These are phyloP conservation scores for Wallacemonas sp. DNA, from an alignment of 208 protist genomes.

Conservation along the genomic window DNA sequence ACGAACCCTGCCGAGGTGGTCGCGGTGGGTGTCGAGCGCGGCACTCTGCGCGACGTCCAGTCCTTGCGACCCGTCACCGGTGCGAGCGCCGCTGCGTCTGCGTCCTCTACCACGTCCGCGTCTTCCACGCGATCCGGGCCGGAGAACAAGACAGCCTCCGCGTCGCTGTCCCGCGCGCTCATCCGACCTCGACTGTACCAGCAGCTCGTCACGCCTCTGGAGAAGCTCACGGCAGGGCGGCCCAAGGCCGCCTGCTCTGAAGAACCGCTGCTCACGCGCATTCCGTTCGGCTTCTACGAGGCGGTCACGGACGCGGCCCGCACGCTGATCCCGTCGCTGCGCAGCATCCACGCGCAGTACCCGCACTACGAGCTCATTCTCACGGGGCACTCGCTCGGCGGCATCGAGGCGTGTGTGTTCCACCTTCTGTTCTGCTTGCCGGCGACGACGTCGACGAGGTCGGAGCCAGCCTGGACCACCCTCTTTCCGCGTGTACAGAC, in stretches of 20 bases:
- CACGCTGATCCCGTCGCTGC: constrained; percentile 42
- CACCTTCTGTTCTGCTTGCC: constrained; percentile 66
- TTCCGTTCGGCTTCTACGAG: constrained; percentile 72
- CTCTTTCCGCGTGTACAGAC: constrained; percentile 42
- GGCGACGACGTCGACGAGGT: constrained; percentile 21
- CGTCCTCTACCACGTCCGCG: neutral
- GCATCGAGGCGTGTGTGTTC: constrained; percentile 71
- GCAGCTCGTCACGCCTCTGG: constrained; percentile 2
- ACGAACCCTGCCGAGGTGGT: neutral
- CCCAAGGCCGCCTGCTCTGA: neutral
- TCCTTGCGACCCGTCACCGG: neutral
- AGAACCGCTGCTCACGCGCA: constrained; percentile 45
- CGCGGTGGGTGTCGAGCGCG: neutral
- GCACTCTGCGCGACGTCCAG: constrained; percentile 1
- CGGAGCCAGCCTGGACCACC: too few species aligned
- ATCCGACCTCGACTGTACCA: neutral
- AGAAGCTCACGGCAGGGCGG: neutral
- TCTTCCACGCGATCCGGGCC: neutral
- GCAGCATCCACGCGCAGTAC: constrained; percentile 47
- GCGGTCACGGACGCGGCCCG: constrained; percentile 40
- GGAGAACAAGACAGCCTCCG: neutral
- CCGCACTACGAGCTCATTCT: constrained; percentile 62
- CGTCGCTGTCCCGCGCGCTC: neutral
- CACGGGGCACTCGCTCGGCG: constrained; percentile 86
- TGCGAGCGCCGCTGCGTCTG: neutral